phyloP scores from a whole-genome alignment of 225 moss, liverwort and hornwort genomes.

The Pseudisothecium myosuroides region DNA sequence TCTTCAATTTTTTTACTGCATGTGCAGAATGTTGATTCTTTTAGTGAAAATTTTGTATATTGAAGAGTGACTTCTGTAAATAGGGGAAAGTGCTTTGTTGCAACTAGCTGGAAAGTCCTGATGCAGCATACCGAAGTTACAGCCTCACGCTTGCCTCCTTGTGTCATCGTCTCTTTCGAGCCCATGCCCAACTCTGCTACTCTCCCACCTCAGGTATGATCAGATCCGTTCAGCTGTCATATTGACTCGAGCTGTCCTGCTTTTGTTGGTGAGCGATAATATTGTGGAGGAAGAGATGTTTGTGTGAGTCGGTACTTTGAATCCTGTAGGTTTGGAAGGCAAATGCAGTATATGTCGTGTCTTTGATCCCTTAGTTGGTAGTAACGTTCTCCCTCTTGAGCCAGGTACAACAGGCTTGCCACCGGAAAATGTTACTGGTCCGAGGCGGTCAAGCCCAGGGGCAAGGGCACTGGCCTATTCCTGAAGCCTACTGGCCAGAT shows the following conservation, averaged over 20 bases:
- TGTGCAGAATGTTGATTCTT: neutral
- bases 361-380: neutral
- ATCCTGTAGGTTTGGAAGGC: neutral
- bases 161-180: constrained; percentile 96
- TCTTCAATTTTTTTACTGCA: neutral
- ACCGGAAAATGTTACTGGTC: constrained; percentile 86
- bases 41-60: neutral
- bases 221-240: neutral
- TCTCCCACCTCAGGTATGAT: constrained; percentile 63
- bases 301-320: neutral
- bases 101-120: constrained; percentile 97
- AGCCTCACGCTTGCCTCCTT: constrained; percentile 84
- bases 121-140: constrained; percentile 97
- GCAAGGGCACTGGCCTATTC: constrained; percentile 99
- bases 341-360: neutral
- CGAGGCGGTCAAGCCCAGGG: constrained; percentile 76
- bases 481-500: constrained; percentile 97
- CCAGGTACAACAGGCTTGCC: constrained; percentile 86
- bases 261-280: neutral
- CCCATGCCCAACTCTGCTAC: constrained; percentile 70
- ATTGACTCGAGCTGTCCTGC: neutral
- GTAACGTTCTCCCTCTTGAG: neutral
- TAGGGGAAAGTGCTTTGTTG: constrained; percentile 97
- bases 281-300: neutral
- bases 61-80: neutral